Base-by-base conservation (phyloP, 352 stramenopile species). In the Phytophthora idaei region DNA sequence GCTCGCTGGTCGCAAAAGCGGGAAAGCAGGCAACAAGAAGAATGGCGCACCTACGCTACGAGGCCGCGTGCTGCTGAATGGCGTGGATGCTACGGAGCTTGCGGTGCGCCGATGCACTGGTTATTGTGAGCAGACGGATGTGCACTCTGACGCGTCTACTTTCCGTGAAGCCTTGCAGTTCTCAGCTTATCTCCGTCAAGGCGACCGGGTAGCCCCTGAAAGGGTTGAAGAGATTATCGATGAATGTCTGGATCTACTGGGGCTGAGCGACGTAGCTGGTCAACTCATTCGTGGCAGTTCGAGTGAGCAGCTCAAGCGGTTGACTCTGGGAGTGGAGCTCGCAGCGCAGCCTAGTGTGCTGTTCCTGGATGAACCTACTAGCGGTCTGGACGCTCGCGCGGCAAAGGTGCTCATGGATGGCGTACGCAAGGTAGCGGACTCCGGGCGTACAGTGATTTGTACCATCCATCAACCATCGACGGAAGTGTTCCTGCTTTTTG, bases 161-260 rank as follows among this genome's bases (percentile, higher is more conserved):
- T 92, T 95, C 36, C 80, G 91, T 8, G 93, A 98, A 56, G 86
- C 90, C 15, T 87, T 98, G 37, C 69, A 78, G 17, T 98, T 98
- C 67, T 94, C 81, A 44, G 92, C 93, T 9, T 88, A 88, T 60
- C 67, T 98, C 32, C 78, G 91, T 55, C 75, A 86, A 73, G 58
- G 71, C 29, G 48, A 81, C 27, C 54, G 63, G 11, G 57, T 76
- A 11, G 55, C 71, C 12, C 50, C 71, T 46, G 59, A 65, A 46
- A 25, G 64, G 28, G 55, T 77, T 27, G 67, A 73, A 62, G 73
- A 77, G 39, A 73, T 74, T 67, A 77, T 89, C 57, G 62, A 76
- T 15, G 93, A 98, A 70, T 92, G 97, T 69, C 74, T 97, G 46
- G 82, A 97, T 68, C 67, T 92, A n/a, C 81, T 97, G 46, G 75